Evolutionary conservation across 2,329 filamentous ascomycete species (phyloP).

Genomic region (Exophiala dermatitidis): DNA sequence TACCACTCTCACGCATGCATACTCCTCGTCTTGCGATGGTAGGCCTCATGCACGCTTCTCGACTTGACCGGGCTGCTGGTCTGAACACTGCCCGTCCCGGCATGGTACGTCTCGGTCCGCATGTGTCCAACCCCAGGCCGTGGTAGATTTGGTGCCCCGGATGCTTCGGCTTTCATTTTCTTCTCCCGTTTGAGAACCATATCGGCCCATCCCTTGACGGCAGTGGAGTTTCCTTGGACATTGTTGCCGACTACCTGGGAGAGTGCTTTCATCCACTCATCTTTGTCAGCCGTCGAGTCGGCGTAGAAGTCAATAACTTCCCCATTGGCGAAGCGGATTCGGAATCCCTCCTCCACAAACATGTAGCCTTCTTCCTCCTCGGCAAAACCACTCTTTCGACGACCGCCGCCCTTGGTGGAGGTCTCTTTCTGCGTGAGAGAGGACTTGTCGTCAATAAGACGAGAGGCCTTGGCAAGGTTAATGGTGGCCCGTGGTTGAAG

Average conservation of each 20-base stretch:
- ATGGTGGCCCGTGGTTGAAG: conserved; percentile 94
- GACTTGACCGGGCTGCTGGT: conserved; percentile 23
- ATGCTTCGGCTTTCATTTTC: conserved; percentile 23
- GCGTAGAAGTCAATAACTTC: conserved; percentile 99
- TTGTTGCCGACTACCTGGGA: conserved; percentile 59
- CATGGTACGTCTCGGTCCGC: conserved; percentile 27
- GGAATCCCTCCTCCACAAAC: conserved; percentile 99
- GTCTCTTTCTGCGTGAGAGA: conserved; percentile 78
- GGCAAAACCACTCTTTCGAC: conserved; percentile 89
- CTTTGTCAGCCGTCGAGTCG: conserved; percentile 78
- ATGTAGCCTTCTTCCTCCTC: conserved; percentile 99
- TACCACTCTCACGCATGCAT: conserved; percentile 19
- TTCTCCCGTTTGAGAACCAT: conserved; percentile 49
- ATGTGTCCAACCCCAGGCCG: conserved; percentile 20
- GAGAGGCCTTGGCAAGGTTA: conserved; percentile 85
- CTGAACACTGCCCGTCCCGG: conserved; percentile 20
- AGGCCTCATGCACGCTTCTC: conserved; percentile 11
- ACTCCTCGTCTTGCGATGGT: conserved; percentile 26
- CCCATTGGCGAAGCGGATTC: conserved; percentile 95
- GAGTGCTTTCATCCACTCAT: conserved; percentile 88
- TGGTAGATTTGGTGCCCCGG: background rate
- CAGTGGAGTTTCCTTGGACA: conserved; percentile 26
- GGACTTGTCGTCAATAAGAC: conserved; percentile 85
- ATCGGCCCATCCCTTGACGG: conserved; percentile 55
- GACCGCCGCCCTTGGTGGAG: conserved; percentile 64